Conservation (phyloP, 1,284 basidiomycete genomes). For the Fomitopsis pinicola region DNA sequence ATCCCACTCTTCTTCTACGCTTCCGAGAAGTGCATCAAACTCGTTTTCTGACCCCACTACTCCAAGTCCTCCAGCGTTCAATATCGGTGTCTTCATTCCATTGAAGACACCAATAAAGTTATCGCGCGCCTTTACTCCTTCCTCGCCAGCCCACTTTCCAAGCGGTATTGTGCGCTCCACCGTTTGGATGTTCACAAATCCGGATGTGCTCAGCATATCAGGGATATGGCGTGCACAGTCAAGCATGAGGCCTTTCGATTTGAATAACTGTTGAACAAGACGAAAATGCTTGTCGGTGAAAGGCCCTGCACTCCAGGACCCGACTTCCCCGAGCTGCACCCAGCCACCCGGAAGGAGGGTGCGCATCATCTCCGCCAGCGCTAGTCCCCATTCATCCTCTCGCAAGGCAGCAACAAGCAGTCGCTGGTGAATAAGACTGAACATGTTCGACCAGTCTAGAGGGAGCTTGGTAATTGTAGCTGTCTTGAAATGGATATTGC, state of each 20-base stretch:
- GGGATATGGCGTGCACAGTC: constrained; percentile 14
- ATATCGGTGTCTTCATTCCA: constrained; percentile 16
- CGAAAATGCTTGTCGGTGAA: constrained; percentile 9
- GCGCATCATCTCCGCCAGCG: constrained; percentile 22
- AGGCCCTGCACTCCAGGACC: constrained; percentile 10
- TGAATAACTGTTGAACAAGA: constrained; percentile 13
- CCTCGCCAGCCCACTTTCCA: constrained; percentile 17
- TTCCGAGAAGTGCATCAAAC: constrained; percentile 12
- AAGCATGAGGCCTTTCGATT: constrained; percentile 13
- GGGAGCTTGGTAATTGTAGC: constrained; percentile 20
- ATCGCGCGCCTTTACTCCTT: constrained; percentile 10
- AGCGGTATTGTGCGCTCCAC: constrained; percentile 10
- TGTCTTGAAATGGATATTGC: constrained; percentile 19
- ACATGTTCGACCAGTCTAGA: constrained; percentile 18
- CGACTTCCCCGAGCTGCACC: constrained; percentile 24
- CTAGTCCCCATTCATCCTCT: constrained; percentile 16
- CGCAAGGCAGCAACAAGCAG: constrained; percentile 21
- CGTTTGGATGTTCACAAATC: constrained; percentile 16
- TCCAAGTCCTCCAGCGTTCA: constrained; percentile 16
- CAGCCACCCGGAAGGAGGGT: constrained; percentile 25
- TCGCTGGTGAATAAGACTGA: constrained; percentile 26
- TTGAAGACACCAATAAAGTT: constrained; percentile 15
- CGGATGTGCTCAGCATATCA: constrained; percentile 15
- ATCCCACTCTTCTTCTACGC: constrained; percentile 15
- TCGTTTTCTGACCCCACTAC: constrained; percentile 13